phyloP scores from a whole-genome alignment of 306 rosid species.

The Acacia acuminata region DNA sequence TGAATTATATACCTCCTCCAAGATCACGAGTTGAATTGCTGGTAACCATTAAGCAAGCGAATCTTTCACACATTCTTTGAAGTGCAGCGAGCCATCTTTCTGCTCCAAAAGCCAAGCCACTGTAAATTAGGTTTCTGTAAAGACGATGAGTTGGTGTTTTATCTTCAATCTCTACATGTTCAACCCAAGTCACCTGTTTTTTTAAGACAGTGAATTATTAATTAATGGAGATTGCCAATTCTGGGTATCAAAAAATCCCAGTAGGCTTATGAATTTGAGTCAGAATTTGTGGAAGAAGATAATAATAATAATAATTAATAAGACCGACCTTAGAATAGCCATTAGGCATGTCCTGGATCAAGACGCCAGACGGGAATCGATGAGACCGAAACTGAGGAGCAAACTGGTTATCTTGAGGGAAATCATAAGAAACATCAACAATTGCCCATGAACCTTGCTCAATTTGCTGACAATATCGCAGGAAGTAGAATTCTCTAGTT shows the following conservation, averaged over 20 bases:
- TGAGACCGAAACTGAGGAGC: slow-evolving; percentile 58
- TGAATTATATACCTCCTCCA: slow-evolving; percentile 64
- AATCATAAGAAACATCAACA: slow-evolving; percentile 76
- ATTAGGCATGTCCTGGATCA: slow-evolving; percentile 93
- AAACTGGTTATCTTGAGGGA: slow-evolving; percentile 73
- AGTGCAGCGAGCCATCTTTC: slow-evolving; percentile 80
- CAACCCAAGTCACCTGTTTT: slow-evolving; percentile 85
- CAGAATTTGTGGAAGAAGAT: background rate
- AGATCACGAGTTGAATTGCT: slow-evolving; percentile 75
- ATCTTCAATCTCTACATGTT: slow-evolving; percentile 90
- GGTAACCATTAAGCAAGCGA: slow-evolving; percentile 78
- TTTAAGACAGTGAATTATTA: background rate
- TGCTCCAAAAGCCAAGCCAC: slow-evolving; percentile 86
- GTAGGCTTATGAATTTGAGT: background rate
- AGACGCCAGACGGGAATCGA: slow-evolving; percentile 89
- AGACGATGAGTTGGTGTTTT: slow-evolving; percentile 71
- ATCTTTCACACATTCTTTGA: slow-evolving; percentile 82
- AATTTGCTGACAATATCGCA: slow-evolving; percentile 85
- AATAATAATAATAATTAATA: background rate
- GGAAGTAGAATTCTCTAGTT: slow-evolving; percentile 76
- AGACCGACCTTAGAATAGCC: slow-evolving; percentile 78
- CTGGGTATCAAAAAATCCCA: slow-evolving; percentile 18
- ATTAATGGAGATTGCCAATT: slow-evolving; percentile 3
- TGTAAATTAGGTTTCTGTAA: slow-evolving; percentile 62
- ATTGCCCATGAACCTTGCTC: slow-evolving; percentile 89